Conservation (phyloP, 164 flowering plant genomes). For the Aristolochia contorta region DNA sequence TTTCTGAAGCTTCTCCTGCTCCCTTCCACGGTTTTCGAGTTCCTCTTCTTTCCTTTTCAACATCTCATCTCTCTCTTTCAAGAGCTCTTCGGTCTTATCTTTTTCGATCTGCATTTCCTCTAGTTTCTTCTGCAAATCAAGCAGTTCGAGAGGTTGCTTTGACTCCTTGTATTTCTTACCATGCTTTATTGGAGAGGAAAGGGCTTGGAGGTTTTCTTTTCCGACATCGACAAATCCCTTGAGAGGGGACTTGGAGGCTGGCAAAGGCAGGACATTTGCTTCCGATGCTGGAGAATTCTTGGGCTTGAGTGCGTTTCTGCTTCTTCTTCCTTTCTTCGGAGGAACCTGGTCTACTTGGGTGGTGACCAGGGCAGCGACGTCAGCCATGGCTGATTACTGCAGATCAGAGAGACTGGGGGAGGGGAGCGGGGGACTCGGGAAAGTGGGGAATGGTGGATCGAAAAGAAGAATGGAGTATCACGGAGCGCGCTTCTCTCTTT, state of each 20-base stretch:
- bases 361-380: conserved; percentile 15
- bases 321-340: conserved; percentile 27
- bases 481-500: too few species aligned
- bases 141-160: conserved; percentile 44
- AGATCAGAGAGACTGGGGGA: background rate
- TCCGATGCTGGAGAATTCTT: conserved; percentile 39
- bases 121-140: conserved; percentile 62
- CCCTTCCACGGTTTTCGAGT: conserved; percentile 33
- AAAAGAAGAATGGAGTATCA: background rate
- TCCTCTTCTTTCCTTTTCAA: conserved; percentile 61
- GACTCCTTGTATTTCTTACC: conserved; percentile 18
- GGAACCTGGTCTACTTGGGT: conserved; percentile 12
- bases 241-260: conserved; percentile 20
- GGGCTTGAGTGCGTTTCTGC: conserved; percentile 50
- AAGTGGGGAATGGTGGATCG: background rate
- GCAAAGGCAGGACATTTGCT: conserved; percentile 30
- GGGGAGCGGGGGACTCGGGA: background rate
- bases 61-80: conserved; percentile 56
- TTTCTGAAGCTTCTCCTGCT: conserved; percentile 66
- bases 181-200: conserved; percentile 28
- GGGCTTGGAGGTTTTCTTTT: conserved; percentile 49
- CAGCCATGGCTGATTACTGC: conserved; percentile 27
- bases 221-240: conserved; percentile 11
- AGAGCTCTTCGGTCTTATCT: conserved; percentile 62
- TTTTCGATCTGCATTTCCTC: conserved; percentile 63